Evolutionary conservation across 495 filamentous ascomycete genomes (phyloP), one percentile per base, ranked within the genome.

Genomic region (Rusavskia elegans): DNA sequence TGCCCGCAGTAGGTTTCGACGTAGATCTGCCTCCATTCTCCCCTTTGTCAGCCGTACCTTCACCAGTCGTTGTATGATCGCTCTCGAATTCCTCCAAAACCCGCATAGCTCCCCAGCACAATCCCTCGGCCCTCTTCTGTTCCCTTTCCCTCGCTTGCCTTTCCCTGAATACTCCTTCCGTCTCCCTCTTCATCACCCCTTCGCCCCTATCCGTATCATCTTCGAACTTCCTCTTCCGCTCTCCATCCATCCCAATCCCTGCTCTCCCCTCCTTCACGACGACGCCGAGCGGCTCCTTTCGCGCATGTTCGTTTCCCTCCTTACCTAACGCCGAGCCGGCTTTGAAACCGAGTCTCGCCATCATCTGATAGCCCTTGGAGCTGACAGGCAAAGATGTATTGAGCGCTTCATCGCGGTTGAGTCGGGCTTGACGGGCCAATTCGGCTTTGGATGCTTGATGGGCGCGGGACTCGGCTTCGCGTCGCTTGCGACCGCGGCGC

Each of bases 281-380:
- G 2, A 93, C 64, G 13, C 73, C 66, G 17, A 94, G 72, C 0
- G 87, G 87, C 63, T 89, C 83, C 9, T 74, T 66, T 41, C 71
- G 66, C 5, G 65, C 66, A 41, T 64, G 55, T 8, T 51, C 38
- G 17, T 57, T 63, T 6, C 51, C 55, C 27, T 36, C 16, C 9
- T 54, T 42, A 25, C 92, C 87, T 3, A 95, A 72, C 0, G 77
- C 73, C 48, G 79, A 78, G 14, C 84, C 84, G 10, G 77, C 68
- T 55, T 78, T 83, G 67, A 89, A 98, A 7, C 92, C 92, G 71
- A 98, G 83, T 65, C 83, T 88, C n/a, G 85, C 81, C 89, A 98
- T 92, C 88, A 98, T 95, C 53, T 85, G 73, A 51, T 89, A 80
- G 2, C 92, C 92, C 64, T 96, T 98, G 45, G 74, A 72, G n/a